Evolutionary conservation across 768 basidiomycete genomes (phyloP), one percentile per base, ranked within the genome.

Genomic region (Lyophyllum atratum): DNA sequence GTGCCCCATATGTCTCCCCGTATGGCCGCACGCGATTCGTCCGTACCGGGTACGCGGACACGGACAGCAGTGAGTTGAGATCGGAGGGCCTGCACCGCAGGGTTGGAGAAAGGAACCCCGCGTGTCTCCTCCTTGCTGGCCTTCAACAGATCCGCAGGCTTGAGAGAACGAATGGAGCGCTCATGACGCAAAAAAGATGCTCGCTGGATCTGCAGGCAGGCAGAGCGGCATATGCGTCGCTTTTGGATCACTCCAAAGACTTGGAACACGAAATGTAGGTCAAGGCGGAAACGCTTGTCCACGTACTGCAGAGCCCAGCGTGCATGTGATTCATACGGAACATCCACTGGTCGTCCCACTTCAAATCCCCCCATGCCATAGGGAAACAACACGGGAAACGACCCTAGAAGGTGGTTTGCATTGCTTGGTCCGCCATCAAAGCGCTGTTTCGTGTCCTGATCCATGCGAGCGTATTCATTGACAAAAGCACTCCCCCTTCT

Each of bases 1-100:
- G 71, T 77, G 1, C 67, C 64, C 76, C 77, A 78, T 2, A 80
- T 72, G 33, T 78, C 66, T 3, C 66, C 56, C 0, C 73, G 62
- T 0, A 73, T 45, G 1, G 51, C 47, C 0, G 45, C 45, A 14
- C 70, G 28, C 0, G 60, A 66, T 50, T 77, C 73, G 47, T 79
- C 73, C 0, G 76, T 68, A 0, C 76, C 76, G 6, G 50, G 52
- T 0, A 76, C 70, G 0, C 59, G 59, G 0, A 60, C 63, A 4
- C 58, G 17, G 0, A 69, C 49, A 0, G 70, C 69, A 2, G 55
- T 64, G 0, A 77, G 6, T 2, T 75, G 67, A 0, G 63, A 55
- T 0, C 68, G 39, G 0, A 79, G 52, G 0, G 62, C 29, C 5
- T 59, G 59, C 0, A 77, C 59, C 0, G 63, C 57, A 9, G 66